phyloP scores from a whole-genome alignment of 441 rosid species.

The Pelargonium hybrid region DNA sequence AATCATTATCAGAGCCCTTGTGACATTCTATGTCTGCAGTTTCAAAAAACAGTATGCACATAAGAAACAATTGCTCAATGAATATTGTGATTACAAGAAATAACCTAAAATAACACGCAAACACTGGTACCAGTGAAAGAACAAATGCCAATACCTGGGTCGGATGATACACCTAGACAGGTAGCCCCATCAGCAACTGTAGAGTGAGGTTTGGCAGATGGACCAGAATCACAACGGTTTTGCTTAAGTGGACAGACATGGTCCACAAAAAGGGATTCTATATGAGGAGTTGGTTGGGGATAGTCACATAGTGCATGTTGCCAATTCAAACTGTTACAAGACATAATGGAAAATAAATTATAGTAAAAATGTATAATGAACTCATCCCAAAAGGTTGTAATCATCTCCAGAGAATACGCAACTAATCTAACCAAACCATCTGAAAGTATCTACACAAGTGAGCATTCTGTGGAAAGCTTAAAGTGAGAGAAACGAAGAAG shows the following conservation, averaged over 20 bases:
- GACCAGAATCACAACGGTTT: constrained; percentile 56
- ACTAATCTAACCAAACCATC: background rate
- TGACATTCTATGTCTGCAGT: background rate
- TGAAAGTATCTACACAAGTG: background rate
- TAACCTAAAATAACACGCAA: background rate
- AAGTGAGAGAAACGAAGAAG: constrained; percentile 11
- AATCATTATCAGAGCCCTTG: background rate
- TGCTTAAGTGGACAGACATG: constrained; percentile 43
- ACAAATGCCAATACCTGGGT: background rate
- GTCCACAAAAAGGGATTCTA: constrained; percentile 70
- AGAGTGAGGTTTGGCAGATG: constrained; percentile 59
- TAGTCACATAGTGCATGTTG: constrained; percentile 72
- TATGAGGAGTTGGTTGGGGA: constrained; percentile 70
- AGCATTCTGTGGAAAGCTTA: constrained; percentile 1
- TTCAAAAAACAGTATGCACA: background rate
- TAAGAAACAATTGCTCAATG: background rate
- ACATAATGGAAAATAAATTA: constrained; percentile 2
- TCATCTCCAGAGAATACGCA: background rate
- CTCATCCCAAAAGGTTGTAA: background rate
- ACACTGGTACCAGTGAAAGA: background rate
- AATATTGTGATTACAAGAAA: background rate
- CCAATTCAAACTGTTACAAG: constrained; percentile 61
- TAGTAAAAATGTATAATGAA: background rate
- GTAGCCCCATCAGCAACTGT: constrained; percentile 49
- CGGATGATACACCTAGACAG: constrained; percentile 22